These are phyloP conservation scores for Penicillium sp. DNA, from an alignment of 2,329 filamentous ascomycete species.

Conservation along the genomic window DNA sequence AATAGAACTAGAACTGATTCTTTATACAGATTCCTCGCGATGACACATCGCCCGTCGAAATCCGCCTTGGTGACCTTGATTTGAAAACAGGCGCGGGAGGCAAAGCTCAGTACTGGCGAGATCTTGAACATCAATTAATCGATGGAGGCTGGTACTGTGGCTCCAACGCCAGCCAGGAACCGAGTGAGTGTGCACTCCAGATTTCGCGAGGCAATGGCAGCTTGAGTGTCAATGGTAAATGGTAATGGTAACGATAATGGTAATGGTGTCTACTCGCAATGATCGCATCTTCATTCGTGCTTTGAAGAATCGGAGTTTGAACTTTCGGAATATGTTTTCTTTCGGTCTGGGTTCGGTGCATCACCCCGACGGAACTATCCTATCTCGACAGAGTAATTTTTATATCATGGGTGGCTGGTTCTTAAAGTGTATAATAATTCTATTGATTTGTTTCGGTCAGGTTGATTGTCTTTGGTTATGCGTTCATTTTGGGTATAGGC, in stretches of 20 bases:
- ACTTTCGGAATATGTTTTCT: neutral
- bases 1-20: neutral
- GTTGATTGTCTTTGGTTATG: neutral
- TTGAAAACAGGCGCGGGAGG: slow-evolving; percentile 68
- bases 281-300: neutral
- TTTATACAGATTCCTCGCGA: slow-evolving; percentile 38
- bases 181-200: slow-evolving; percentile 38
- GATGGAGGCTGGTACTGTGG: slow-evolving; percentile 69
- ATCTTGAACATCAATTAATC: slow-evolving; percentile 66
- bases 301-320: neutral
- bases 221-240: neutral
- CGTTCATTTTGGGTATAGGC: neutral
- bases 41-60: slow-evolving; percentile 38
- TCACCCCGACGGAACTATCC: neutral
- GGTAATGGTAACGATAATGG: neutral
- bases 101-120: slow-evolving; percentile 72
- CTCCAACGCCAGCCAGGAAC: slow-evolving; percentile 35
- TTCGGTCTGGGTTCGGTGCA: neutral
- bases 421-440: neutral
- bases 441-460: neutral
- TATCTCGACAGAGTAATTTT: neutral
- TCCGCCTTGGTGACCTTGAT: slow-evolving; percentile 75
- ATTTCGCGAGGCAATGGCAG: neutral
- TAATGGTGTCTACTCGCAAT: neutral
- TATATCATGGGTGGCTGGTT: neutral